A percentile compares a stretch with the other conserved stretches of the same genome.
Conservation (phyloP, 768 basidiomycete genomes). For the Dentipellis sp. region DNA sequence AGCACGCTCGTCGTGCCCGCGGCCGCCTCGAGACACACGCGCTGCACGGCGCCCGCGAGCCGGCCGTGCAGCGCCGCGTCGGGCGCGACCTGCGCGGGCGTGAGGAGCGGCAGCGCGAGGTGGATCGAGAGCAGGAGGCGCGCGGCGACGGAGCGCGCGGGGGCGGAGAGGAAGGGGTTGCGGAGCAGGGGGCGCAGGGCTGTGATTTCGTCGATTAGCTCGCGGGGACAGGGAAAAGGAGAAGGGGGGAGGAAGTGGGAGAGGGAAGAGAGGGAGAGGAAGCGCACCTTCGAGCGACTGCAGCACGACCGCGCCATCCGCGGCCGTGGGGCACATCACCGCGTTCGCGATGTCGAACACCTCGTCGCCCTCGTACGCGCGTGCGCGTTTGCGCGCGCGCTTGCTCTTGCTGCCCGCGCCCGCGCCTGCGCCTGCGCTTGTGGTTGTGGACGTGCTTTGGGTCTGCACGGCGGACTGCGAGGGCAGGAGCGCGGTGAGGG, state of each 20-base stretch:
- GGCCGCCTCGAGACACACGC: slow-evolving; percentile 37
- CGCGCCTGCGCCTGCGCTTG: background rate
- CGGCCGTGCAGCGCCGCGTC: slow-evolving; percentile 38
- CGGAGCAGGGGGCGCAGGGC: slow-evolving; percentile 41
- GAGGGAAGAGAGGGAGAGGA: slow-evolving; percentile 1
- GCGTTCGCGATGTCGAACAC: slow-evolving; percentile 43
- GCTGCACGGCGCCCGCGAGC: slow-evolving; percentile 38
- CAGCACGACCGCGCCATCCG: slow-evolving; percentile 46
- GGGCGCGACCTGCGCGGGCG: slow-evolving; percentile 43
- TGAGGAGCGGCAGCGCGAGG: slow-evolving; percentile 46
- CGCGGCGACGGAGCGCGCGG: slow-evolving; percentile 48
- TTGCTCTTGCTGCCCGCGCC: slow-evolving; percentile 25
- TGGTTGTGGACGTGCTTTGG: slow-evolving; percentile 8
- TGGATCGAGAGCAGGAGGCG: slow-evolving; percentile 51
- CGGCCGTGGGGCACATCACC: slow-evolving; percentile 37
- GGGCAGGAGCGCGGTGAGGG: slow-evolving; percentile 9
- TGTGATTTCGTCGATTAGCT: background rate
- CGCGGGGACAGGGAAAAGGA: background rate
- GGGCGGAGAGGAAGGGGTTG: slow-evolving; percentile 39
- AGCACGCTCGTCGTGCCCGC: slow-evolving; percentile 48
- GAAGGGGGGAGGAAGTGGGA: background rate
- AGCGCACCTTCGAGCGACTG: slow-evolving; percentile 48
- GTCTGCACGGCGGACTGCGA: slow-evolving; percentile 23
- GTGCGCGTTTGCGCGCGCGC: slow-evolving; percentile 60
- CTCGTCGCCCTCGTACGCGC: slow-evolving; percentile 70